phyloP scores from a whole-genome alignment of 1,284 basidiomycete genomes.

The Cutaneotrichosporon dermatis region DNA sequence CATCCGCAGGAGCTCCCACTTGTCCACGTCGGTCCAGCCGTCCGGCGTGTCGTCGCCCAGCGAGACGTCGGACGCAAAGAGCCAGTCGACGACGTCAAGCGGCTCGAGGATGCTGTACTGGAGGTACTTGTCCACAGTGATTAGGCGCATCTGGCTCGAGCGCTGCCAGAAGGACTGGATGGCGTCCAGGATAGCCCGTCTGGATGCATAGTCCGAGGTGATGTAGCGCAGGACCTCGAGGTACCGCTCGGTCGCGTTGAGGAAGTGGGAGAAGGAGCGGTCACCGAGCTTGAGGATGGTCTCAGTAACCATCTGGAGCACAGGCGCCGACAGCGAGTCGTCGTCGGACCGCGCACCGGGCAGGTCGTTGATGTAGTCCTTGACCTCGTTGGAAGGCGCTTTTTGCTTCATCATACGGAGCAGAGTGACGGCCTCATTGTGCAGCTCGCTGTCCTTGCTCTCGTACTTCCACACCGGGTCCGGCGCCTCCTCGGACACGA shows the following conservation, averaged over 20 bases:
- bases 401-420: conserved; percentile 74
- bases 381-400: conserved; percentile 65
- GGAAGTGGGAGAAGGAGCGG: conserved; percentile 94
- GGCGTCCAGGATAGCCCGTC: conserved; percentile 62
- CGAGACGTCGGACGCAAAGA: conserved; percentile 57
- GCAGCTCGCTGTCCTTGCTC: conserved; percentile 67
- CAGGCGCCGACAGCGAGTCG: conserved; percentile 57
- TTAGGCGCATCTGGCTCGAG: conserved; percentile 75
- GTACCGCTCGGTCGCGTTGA: conserved; percentile 96
- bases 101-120: conserved; percentile 98
- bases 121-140: conserved; percentile 96
- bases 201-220: conserved; percentile 54
- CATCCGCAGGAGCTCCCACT: conserved; percentile 77
- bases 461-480: conserved; percentile 82
- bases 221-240: conserved; percentile 78
- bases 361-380: conserved; percentile 68
- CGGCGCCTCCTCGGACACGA: conserved; percentile 53
- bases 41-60: conserved; percentile 45
- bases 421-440: conserved; percentile 74
- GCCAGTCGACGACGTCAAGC: conserved; percentile 81
- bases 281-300: conserved; percentile 85
- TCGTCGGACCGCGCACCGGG: conserved; percentile 37
- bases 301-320: conserved; percentile 77
- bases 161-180: conserved; percentile 73
- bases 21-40: conserved; percentile 57